Base-by-base conservation (phyloP, 140 eudicot species). In the Bidens hawaiensis region DNA sequence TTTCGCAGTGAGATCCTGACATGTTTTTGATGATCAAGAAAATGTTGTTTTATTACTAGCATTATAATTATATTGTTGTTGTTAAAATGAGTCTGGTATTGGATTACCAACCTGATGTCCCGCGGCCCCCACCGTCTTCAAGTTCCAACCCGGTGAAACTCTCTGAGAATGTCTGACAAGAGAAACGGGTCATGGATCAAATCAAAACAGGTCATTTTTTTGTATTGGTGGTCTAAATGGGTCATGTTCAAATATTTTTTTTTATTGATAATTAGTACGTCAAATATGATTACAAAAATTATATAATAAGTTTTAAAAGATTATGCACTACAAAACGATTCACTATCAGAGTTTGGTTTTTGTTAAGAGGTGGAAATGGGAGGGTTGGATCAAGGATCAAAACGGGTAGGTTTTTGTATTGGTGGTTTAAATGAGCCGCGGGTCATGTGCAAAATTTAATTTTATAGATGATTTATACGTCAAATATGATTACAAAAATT, bases 101-200 rank as follows among this genome's bases (percentile, higher is more conserved):
- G 4, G 21, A 40, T 9, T 19, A 76, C 40, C 5, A 58, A 86
- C 95, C 95, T 75, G 97, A 86, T 64, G 97, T 86, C 65, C 97
- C 97, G 21, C 94, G 88, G 38, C 97, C 97, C 38, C 97, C 95
- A 22, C 97, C 95, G 68, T 90, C 95, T 86, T 90, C 97, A 19
- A 90, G 71, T 81, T 90, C 97, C 49, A 90, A 66, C 33, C 95
- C 94, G 15, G 90, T 86, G 63, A 90, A 90, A 75, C 81, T 90
- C 68, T 78, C 94, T 12, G 97, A 83, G 68, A 81, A 86, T 30
- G 95, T 80, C 97, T 90, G 86, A 64, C 24, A 59, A 51, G 3
- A 15, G 58, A 36, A 34, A 42, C 8, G 51, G 26, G 14, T 40
- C 41, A n/a, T n/a, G n/a, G n/a, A n/a, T n/a, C n/a, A n/a, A n/a